Evolutionary conservation across 148 eudicot genomes (phyloP), one percentile per base, ranked within the genome.

Genomic region (Dysphania ambrosioides): DNA sequence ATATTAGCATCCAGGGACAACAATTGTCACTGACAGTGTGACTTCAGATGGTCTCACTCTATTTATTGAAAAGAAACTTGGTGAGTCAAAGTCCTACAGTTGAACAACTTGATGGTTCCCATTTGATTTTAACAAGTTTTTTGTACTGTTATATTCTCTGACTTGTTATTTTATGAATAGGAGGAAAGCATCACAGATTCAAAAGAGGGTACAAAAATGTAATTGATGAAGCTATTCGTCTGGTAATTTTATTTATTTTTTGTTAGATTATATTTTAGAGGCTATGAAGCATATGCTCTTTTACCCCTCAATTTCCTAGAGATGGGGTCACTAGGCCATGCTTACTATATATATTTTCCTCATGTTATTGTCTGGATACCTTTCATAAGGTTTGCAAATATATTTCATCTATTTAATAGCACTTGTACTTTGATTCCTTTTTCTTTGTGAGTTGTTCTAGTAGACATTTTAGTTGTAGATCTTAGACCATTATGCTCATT

Each of bases 151-250:
- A n/a, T 41, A 44, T 30, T 42, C 58, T 66, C 59, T 71, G n/a
- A 75, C 58, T 70, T 53, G 35, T 66, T 19, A 34, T 72, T 56
- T 53, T 66, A 53, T 55, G 41, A 66, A 36, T 72, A 95, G 99
- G 99, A 80, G 99, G 99, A 65, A 95, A 87, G 83, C 99, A 95
- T 79, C 99, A 90, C 72, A 86, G 99, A 67, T 95, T 95, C 80
- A 95, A 89, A 83, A 91, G 99, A 83, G 99, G 99, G 71, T 95
- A 95, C 84, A 95, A 87, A 82, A 95, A 95, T 81, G 99, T 95
- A 78, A 95, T 92, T 75, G 99, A 95, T 86, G 99, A 95, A 85
- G 97, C 96, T 71, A 89, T 95, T 78, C 97, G 92, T 72, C 77
- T 95, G 97, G 99, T 95, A 88, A 81, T 72, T 31, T 11, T 49